Conservation (phyloP, 1,284 basidiomycete genomes). For the Boletus semigastroideus region DNA sequence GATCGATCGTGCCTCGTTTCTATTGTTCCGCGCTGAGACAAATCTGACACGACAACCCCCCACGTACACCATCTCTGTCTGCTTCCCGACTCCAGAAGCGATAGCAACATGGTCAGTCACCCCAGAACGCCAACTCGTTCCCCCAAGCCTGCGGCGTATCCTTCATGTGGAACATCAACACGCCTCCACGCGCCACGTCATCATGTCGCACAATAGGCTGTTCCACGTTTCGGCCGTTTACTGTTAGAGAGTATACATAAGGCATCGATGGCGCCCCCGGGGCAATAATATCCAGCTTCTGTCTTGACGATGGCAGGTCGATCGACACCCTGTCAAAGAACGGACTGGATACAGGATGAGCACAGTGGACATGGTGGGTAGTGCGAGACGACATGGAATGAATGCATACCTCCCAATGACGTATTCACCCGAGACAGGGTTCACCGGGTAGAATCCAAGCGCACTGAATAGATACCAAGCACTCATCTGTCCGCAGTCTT, state of each 20-base stretch:
- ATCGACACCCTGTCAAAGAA: conserved; percentile 66
- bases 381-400: neutral
- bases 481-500: conserved; percentile 89
- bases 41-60: too few relatives aligned
- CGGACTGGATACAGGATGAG: conserved; percentile 20
- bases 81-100: too few relatives aligned
- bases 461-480: conserved; percentile 85
- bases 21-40: too few relatives aligned
- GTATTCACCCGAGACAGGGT: conserved; percentile 74
- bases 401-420: conserved; percentile 63
- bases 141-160: conserved; percentile 45
- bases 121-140: conserved; percentile 9
- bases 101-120: neutral
- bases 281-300: conserved; percentile 51
- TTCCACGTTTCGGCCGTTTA: conserved; percentile 48
- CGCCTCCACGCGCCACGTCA: conserved; percentile 55
- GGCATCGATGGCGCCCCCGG: conserved; percentile 52
- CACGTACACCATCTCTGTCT: too few relatives aligned
- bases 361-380: too few relatives aligned
- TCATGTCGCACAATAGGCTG: conserved; percentile 56
- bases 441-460: conserved; percentile 85
- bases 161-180: conserved; percentile 68
- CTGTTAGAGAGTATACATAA: conserved; percentile 56
- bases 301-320: conserved; percentile 45
- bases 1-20: too few relatives aligned